These are phyloP conservation scores for Cephaloascus fragrans DNA, from an alignment of 805 yeast genomes.

Conservation along the genomic window DNA sequence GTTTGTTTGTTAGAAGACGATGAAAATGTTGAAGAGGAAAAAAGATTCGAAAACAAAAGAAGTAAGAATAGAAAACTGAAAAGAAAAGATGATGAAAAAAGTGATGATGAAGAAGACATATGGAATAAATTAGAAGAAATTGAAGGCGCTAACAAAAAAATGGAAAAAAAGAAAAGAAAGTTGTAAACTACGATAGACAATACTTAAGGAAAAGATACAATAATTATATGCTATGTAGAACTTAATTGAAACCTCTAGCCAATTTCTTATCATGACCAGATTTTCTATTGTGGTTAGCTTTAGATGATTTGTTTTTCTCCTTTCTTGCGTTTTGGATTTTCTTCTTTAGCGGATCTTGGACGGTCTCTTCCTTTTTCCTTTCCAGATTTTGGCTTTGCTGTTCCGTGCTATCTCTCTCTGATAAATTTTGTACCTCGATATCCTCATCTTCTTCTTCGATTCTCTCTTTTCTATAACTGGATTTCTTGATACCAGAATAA, in stretches of 20 bases:
- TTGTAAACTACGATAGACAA: neutral
- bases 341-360: conserved; percentile 1
- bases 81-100: conserved; percentile 15
- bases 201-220: neutral
- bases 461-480: conserved; percentile 9
- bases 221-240: conserved; percentile 2
- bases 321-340: conserved; percentile 28
- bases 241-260: conserved; percentile 8
- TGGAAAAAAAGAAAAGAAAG: conserved; percentile 19
- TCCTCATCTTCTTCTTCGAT: conserved; percentile 3
- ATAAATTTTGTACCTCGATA: conserved; percentile 3
- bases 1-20: conserved; percentile 41
- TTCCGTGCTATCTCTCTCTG: neutral
- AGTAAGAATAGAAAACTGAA: conserved; percentile 10
- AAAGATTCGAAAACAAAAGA: conserved; percentile 11
- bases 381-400: conserved; percentile 2
- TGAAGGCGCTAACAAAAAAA: conserved; percentile 15
- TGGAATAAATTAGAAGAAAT: conserved; percentile 26
- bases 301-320: conserved; percentile 44
- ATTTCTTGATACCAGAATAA: conserved; percentile 9
- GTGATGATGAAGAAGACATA: conserved; percentile 24
- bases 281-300: conserved; percentile 60
- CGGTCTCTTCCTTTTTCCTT: conserved; percentile 1
- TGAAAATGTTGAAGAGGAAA: conserved; percentile 23
- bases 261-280: conserved; percentile 50